These are phyloP conservation scores for Nigrospora oryzae DNA, from an alignment of 2,329 filamentous ascomycete species.

Conservation along the genomic window DNA sequence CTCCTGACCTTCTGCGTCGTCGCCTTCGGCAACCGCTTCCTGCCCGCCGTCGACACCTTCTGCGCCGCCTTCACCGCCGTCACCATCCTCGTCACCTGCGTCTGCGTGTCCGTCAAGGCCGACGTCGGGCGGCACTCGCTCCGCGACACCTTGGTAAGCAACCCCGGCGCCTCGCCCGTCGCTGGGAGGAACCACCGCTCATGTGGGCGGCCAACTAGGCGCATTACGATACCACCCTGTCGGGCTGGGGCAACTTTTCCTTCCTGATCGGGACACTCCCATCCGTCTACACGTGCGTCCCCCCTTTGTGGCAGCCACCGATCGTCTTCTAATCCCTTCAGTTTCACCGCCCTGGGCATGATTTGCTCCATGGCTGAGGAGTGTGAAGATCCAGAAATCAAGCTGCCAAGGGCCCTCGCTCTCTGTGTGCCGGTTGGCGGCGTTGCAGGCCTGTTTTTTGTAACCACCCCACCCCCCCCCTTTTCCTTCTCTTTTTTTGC, in stretches of 20 bases:
- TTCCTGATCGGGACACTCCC: slow-evolving; percentile 57
- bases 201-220: slow-evolving; percentile 16
- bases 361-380: slow-evolving; percentile 56
- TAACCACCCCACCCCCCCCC: slow-evolving; percentile 7
- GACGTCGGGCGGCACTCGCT: slow-evolving; percentile 42
- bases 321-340: slow-evolving; percentile 2
- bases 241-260: slow-evolving; percentile 50
- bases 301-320: too few relatives aligned
- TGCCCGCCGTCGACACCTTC: slow-evolving; percentile 51
- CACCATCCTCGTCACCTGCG: slow-evolving; percentile 47
- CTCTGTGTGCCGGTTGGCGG: slow-evolving; percentile 44
- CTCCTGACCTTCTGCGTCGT: slow-evolving; percentile 46
- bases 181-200: background rate
- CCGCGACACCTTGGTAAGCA: slow-evolving; percentile 34
- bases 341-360: slow-evolving; percentile 53
- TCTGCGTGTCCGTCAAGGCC: slow-evolving; percentile 45
- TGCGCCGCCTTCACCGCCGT: slow-evolving; percentile 47
- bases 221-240: slow-evolving; percentile 45
- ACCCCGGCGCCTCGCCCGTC: background rate
- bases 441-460: slow-evolving; percentile 44
- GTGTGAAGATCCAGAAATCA: slow-evolving; percentile 40
- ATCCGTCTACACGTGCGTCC: slow-evolving; percentile 38
- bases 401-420: slow-evolving; percentile 42
- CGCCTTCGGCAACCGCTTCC: slow-evolving; percentile 45
- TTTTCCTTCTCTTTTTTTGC: background rate